Evolutionary conservation across 1,284 basidiomycete genomes (phyloP), one percentile per base, ranked within the genome.

Genomic region (Rhizopogon parksii): DNA sequence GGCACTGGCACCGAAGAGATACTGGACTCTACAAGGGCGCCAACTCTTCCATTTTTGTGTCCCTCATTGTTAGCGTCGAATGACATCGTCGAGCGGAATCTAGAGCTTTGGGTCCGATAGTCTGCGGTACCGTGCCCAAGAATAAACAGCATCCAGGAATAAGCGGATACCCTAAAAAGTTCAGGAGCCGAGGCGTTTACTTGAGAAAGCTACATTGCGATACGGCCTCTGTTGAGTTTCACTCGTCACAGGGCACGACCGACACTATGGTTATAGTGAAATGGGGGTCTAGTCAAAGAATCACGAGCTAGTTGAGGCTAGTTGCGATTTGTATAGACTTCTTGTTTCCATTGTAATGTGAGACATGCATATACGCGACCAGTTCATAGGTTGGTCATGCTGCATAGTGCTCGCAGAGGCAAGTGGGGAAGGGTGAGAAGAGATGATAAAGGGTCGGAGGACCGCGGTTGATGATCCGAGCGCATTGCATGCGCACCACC

Each of bases 41-140:
- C 5, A 52, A 40, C 36, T 60, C 47, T 53, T 64, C 54, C 57
- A 53, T 63, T 51, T 57, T 57, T 25, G 45, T 5, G 34, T 36
- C 38, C 19, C 45, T 36, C 49, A 49, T 25, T 53, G 38, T 53
- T 50, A 15, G 52, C 39, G 51, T 43, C 47, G 24, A 35, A 36
- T 37, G 19, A 19, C 34, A 32, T 45, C 36, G 32, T 61, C 55
- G 55, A 40, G 21, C 40, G 34, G 11, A 43, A 24, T n/a, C 19
- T 37, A 12, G 27, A 30, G 32, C 14, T 36, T 51, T 43, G 14
- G 46, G 39, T 40, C 14, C 8, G 3, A 40, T 25, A 34, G 17
- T 43, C 43, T 53, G 56, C 62, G 58, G 42, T 52, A 36, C 50
- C 45, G 50, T 39, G 27, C 36, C 53, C 53, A 59, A 53, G 27